Percentiles rank a stretch among this genome's conserved stretches.
These are phyloP conservation scores for Ascochyta lentis DNA, from an alignment of 2,329 filamentous ascomycete species.

Conservation along the genomic window DNA sequence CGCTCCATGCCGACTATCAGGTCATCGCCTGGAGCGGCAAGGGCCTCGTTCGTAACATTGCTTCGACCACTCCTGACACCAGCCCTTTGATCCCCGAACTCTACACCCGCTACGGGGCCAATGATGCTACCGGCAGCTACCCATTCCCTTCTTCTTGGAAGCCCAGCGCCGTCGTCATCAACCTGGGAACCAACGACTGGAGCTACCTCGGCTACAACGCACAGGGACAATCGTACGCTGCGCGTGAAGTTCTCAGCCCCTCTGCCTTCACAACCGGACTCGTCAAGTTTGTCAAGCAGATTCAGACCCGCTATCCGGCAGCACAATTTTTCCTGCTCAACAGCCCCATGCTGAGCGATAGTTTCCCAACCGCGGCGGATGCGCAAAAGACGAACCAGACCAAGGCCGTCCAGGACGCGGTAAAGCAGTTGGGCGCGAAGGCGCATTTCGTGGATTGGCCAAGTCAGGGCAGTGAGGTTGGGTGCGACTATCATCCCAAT, in stretches of 20 bases:
- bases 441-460: conserved; percentile 54
- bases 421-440: conserved; percentile 41
- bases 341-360: conserved; percentile 51
- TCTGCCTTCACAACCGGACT: conserved; percentile 24
- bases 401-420: conserved; percentile 15
- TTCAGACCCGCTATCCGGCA: conserved; percentile 47
- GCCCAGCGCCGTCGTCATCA: conserved; percentile 53
- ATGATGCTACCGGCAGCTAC: conserved; percentile 50
- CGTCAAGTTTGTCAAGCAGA: conserved; percentile 40
- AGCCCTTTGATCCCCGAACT: conserved; percentile 50
- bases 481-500: conserved; percentile 55
- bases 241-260: conserved; percentile 18
- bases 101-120: conserved; percentile 54
- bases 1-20: conserved; percentile 53
- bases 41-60: conserved; percentile 53
- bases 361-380: conserved; percentile 47
- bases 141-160: conserved; percentile 43
- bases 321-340: conserved; percentile 52
- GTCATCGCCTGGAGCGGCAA: conserved; percentile 56
- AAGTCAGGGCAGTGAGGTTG: conserved; percentile 50
- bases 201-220: conserved; percentile 35
- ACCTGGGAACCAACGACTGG: conserved; percentile 56
- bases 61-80: conserved; percentile 31
- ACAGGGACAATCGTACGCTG: conserved; percentile 5
- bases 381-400: conserved; percentile 28